Evolutionary conservation across 257 asterid genomes (phyloP).

Genomic region (Solanum lignicaule): DNA sequence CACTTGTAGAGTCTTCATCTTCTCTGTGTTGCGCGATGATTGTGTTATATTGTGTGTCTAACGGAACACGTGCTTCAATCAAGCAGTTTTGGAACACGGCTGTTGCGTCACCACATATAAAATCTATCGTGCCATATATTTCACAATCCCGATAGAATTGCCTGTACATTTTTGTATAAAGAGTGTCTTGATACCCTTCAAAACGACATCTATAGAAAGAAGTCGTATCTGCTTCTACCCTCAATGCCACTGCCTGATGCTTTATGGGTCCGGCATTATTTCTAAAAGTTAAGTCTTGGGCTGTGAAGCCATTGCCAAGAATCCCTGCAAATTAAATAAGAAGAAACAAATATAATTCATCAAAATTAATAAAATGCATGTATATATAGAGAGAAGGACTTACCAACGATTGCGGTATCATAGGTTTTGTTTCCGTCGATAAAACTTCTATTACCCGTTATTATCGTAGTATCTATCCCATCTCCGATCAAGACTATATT

Average conservation of each 20-base stretch:
- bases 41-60: background rate
- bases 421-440: background rate
- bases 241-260: background rate
- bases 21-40: background rate
- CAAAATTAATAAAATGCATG: background rate
- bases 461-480: too few relatives aligned
- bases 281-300: background rate
- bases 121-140: background rate
- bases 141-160: slow-evolving; percentile 4
- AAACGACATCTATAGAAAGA: slow-evolving; percentile 3
- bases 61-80: background rate
- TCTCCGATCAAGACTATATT: background rate
- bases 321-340: background rate
- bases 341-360: background rate
- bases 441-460: background rate
- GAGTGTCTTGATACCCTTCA: slow-evolving; percentile 9
- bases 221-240: background rate
- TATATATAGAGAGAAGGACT: background rate
- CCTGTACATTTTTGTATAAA: background rate
- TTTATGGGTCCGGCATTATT: background rate
- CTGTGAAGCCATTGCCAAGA: background rate
- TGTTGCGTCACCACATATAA: background rate
- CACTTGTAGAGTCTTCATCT: background rate
- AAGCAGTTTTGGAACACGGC: background rate
- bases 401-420: background rate